Percentiles rank a stretch among this genome's conserved stretches.
These are phyloP conservation scores for Pyrenula massariospora DNA, from an alignment of 495 filamentous ascomycete genomes.

Conservation along the genomic window DNA sequence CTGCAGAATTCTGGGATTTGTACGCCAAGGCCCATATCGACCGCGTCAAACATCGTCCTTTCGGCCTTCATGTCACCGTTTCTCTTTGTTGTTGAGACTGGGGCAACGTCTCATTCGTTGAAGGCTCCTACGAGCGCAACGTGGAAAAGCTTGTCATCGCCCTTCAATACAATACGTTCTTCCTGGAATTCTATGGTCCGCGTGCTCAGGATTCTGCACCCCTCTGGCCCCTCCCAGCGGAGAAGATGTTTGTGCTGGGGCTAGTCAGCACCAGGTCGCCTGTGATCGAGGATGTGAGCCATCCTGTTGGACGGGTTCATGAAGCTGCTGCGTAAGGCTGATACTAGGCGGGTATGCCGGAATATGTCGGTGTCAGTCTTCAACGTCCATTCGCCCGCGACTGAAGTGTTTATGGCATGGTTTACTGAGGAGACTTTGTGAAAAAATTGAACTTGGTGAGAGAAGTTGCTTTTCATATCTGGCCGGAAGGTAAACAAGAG, in stretches of 20 bases:
- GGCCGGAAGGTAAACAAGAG: neutral
- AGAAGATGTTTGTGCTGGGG: slow-evolving; percentile 13
- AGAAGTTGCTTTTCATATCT: neutral
- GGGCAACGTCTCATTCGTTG: slow-evolving; percentile 36
- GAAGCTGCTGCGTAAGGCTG: slow-evolving; percentile 37
- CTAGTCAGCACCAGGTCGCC: slow-evolving; percentile 10
- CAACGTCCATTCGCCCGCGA: slow-evolving; percentile 54
- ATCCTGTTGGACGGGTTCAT: slow-evolving; percentile 35
- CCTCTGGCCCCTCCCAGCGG: slow-evolving; percentile 9
- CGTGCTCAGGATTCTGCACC: slow-evolving; percentile 12
- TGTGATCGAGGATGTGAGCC: slow-evolving; percentile 9
- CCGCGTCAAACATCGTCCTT: slow-evolving; percentile 40
- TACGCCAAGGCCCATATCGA: slow-evolving; percentile 50
- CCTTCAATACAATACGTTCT: slow-evolving; percentile 12
- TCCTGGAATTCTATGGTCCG: slow-evolving; percentile 13
- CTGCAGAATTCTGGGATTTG: slow-evolving; percentile 38
- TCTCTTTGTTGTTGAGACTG: slow-evolving; percentile 53
- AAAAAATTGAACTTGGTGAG: slow-evolving; percentile 29
- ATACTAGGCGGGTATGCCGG: slow-evolving; percentile 26
- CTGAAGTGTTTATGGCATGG: slow-evolving; percentile 35
- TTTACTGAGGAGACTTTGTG: slow-evolving; percentile 45
- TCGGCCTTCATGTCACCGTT: slow-evolving; percentile 47
- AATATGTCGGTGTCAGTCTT: slow-evolving; percentile 47
- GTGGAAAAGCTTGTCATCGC: slow-evolving; percentile 10
- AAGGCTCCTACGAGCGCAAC: slow-evolving; percentile 52